These are phyloP conservation scores for Emmonsia crescens DNA, from an alignment of 2,329 filamentous ascomycete genomes.

Conservation along the genomic window DNA sequence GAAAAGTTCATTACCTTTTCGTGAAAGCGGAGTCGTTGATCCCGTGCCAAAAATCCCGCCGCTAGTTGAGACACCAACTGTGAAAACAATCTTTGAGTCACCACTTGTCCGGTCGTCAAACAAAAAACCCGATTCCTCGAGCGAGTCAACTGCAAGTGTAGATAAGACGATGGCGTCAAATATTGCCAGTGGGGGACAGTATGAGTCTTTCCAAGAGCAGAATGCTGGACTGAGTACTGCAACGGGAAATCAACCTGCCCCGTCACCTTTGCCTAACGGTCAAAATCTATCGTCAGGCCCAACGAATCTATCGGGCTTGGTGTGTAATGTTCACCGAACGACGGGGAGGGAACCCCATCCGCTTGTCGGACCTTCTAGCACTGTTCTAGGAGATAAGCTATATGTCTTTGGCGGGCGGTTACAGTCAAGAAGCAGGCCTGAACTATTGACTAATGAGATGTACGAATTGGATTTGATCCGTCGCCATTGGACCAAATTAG, in stretches of 20 bases:
- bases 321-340: constrained; percentile 64
- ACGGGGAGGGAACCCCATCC: constrained; percentile 86
- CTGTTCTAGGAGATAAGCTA: constrained; percentile 85
- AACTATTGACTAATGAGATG: constrained; percentile 68
- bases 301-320: constrained; percentile 54
- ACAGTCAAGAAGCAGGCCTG: constrained; percentile 70
- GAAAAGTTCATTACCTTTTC: neutral
- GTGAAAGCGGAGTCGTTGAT: neutral
- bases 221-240: constrained; percentile 7
- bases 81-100: neutral
- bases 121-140: neutral
- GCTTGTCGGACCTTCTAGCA: constrained; percentile 88
- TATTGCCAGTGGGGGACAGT: neutral
- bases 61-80: neutral
- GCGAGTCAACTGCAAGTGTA: neutral
- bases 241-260: constrained; percentile 22
- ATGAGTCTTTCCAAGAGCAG: neutral
- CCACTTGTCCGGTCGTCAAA: neutral
- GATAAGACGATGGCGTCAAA: neutral
- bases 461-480: constrained; percentile 88
- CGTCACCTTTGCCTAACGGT: constrained; percentile 12
- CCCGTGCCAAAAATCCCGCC: neutral
- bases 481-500: constrained; percentile 85
- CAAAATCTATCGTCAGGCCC: constrained; percentile 31
- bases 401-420: constrained; percentile 93